Percentiles rank a stretch among this genome's conserved stretches.
Evolutionary conservation across 192 early-diverging fungal species (phyloP).

Genomic region (Neocallimastix lanati): DNA sequence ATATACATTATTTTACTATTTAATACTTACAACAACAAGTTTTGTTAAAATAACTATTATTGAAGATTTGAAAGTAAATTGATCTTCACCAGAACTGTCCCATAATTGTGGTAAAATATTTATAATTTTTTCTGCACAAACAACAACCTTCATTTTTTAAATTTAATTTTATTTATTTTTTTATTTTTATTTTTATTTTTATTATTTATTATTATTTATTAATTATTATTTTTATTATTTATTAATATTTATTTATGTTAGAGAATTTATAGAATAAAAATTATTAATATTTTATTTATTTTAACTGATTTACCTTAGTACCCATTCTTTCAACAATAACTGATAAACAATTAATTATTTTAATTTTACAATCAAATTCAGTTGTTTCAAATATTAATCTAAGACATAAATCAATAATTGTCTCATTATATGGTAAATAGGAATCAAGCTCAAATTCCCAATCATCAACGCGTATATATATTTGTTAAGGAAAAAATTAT

Average conservation of each 20-base stretch:
- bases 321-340: conserved; percentile 63
- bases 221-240: too few species aligned
- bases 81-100: conserved; percentile 40
- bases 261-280: too few species aligned
- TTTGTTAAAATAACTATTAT: conserved; percentile 61
- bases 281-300: not conserved
- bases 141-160: conserved; percentile 28
- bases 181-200: too few species aligned
- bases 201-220: too few species aligned
- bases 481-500: not conserved
- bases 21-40: conserved; percentile 33
- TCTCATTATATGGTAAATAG: conserved; percentile 50
- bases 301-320: conserved; percentile 13
- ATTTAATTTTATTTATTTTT: not conserved
- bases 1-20: not conserved
- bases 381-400: conserved; percentile 40
- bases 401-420: conserved; percentile 31
- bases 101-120: conserved; percentile 62
- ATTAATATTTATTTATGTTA: too few species aligned
- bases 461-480: conserved; percentile 43
- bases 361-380: conserved; percentile 58
- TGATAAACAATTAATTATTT: conserved; percentile 51
- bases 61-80: conserved; percentile 62
- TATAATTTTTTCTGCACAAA: conserved; percentile 52
- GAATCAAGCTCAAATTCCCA: conserved; percentile 63